phyloP scores from a whole-genome alignment of 2,329 filamentous ascomycete genomes.

The Xylariomycetidae sp. region DNA sequence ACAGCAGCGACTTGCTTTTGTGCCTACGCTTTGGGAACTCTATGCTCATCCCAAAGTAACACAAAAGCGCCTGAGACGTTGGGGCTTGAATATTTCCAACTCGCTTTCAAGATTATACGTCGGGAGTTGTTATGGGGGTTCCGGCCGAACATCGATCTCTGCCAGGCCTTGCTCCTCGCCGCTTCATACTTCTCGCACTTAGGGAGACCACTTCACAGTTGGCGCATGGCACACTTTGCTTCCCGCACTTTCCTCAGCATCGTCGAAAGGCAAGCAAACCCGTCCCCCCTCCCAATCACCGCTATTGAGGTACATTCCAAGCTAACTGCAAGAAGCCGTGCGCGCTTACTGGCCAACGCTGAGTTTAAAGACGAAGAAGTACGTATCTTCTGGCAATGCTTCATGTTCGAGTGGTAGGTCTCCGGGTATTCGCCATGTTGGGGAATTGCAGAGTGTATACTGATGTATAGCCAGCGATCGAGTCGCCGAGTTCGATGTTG shows the following conservation, averaged over 20 bases:
- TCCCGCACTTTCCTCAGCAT: slow-evolving; percentile 25
- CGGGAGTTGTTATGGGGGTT: slow-evolving; percentile 28
- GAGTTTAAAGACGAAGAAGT: slow-evolving; percentile 39
- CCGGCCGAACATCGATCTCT: slow-evolving; percentile 22
- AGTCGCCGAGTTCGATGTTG: slow-evolving; percentile 53
- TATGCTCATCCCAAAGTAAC: slow-evolving; percentile 13
- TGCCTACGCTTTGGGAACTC: slow-evolving; percentile 30
- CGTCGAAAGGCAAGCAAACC: slow-evolving; percentile 25
- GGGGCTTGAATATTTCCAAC: slow-evolving; percentile 28
- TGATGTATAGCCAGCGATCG: slow-evolving; percentile 48
- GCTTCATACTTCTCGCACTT: slow-evolving; percentile 32
- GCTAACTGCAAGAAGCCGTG: slow-evolving; percentile 13
- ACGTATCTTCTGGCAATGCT: slow-evolving; percentile 64
- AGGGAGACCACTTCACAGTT: slow-evolving; percentile 31
- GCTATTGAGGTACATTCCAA: not conserved
- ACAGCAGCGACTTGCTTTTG: slow-evolving; percentile 30
- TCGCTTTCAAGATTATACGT: slow-evolving; percentile 30
- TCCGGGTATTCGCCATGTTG: not conserved
- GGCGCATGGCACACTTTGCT: slow-evolving; percentile 28
- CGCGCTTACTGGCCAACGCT: slow-evolving; percentile 11
- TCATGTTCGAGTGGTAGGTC: slow-evolving; percentile 62
- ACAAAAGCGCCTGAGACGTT: slow-evolving; percentile 22
- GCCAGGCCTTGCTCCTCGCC: slow-evolving; percentile 30
- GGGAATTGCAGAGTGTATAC: not conserved
- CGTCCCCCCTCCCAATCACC: not conserved